Evolutionary conservation across 139 green algal species (phyloP).

Genomic region (Micractinium conductrix): DNA sequence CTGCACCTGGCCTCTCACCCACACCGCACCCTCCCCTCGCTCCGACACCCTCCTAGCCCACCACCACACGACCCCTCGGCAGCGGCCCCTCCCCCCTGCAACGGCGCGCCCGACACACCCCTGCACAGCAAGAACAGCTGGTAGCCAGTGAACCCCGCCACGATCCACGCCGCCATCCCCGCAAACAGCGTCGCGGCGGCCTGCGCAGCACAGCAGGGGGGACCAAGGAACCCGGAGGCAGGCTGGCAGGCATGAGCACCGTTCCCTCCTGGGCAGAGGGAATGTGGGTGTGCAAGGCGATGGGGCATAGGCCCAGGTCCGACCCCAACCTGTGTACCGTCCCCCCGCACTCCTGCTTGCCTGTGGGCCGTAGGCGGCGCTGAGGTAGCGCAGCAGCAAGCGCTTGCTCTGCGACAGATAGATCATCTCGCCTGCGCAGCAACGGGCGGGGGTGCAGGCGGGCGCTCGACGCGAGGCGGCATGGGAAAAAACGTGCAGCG

Average conservation of each 20-base stretch:
- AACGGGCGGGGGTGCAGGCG: too few relatives aligned
- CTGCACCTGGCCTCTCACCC: too few relatives aligned
- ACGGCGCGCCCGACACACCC: too few relatives aligned
- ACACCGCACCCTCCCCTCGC: too few relatives aligned
- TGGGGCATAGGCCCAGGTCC: too few relatives aligned
- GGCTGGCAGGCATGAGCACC: not conserved
- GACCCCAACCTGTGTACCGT: too few relatives aligned
- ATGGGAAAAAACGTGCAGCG: not conserved
- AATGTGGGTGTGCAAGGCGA: too few relatives aligned
- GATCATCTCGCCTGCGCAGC: not conserved
- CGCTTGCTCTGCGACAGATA: slow-evolving; percentile 4
- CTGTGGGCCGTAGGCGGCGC: not conserved
- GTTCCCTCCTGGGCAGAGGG: not conserved
- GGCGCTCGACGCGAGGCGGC: not conserved
- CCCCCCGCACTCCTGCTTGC: not conserved
- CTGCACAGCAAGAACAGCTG: slow-evolving; percentile 31
- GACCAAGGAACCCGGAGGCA: too few relatives aligned
- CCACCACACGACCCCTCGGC: too few relatives aligned
- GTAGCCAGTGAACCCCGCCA: slow-evolving; percentile 28
- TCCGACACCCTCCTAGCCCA: too few relatives aligned
- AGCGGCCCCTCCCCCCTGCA: too few relatives aligned
- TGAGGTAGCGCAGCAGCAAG: slow-evolving; percentile 1
- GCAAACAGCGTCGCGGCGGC: slow-evolving; percentile 32
- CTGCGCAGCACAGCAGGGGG: not conserved
- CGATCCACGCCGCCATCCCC: not conserved